Evolutionary conservation across 768 basidiomycete species (phyloP).

Genomic region (Pleurotus pulmonarius): DNA sequence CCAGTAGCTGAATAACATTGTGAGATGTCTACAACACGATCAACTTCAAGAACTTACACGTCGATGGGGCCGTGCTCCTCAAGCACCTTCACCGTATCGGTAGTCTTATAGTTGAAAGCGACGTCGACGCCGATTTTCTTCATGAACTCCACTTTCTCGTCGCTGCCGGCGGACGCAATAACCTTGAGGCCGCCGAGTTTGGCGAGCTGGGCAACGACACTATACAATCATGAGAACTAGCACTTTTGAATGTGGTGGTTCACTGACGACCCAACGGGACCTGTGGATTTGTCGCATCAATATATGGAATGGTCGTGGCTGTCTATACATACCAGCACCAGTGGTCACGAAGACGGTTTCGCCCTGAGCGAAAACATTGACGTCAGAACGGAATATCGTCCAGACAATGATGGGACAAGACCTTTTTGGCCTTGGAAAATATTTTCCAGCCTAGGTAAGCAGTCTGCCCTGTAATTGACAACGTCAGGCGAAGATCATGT

Average conservation of each 20-base stretch:
- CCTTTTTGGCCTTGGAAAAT: slow-evolving; percentile 33
- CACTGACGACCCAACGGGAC: slow-evolving; percentile 59
- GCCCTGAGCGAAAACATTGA: slow-evolving; percentile 21
- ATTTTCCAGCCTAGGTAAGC: slow-evolving; percentile 39
- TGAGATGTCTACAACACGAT: no score
- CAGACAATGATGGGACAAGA: slow-evolving; percentile 6
- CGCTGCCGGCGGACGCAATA: slow-evolving; percentile 67
- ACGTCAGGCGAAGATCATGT: neutral
- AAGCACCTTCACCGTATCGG: slow-evolving; percentile 46
- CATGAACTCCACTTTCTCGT: slow-evolving; percentile 68
- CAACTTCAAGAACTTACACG: slow-evolving; percentile 23
- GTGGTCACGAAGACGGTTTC: slow-evolving; percentile 37
- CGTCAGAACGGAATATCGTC: no score
- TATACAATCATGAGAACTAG: slow-evolving; percentile 10
- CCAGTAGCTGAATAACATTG: slow-evolving; percentile 20
- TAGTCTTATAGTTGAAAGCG: slow-evolving; percentile 73
- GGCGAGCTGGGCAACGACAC: slow-evolving; percentile 48
- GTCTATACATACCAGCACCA: slow-evolving; percentile 27
- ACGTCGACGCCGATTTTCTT: slow-evolving; percentile 63
- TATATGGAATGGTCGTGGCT: neutral
- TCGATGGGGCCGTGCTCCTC: slow-evolving; percentile 49
- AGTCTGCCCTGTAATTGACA: slow-evolving; percentile 26
- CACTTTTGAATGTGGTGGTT: neutral
- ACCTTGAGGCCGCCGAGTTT: slow-evolving; percentile 57
- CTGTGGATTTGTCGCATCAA: slow-evolving; percentile 9